Conservation (phyloP, 805 yeast genomes). For the Teunomyces stri region DNA sequence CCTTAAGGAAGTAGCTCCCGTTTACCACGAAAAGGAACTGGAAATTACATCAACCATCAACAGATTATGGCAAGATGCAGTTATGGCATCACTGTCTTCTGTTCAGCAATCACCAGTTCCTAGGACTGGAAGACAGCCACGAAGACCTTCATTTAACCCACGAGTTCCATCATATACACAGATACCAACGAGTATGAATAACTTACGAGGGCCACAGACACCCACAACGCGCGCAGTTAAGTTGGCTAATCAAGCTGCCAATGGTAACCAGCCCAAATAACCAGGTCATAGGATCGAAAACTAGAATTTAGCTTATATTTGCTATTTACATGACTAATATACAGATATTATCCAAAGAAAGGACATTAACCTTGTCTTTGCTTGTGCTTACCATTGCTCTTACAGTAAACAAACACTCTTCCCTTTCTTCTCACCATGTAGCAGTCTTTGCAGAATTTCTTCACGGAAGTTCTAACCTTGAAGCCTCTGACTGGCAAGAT, state of each 20-base stretch:
- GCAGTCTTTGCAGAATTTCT: constrained; percentile 90
- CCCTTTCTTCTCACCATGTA: constrained; percentile 92
- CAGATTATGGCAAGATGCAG: constrained; percentile 42
- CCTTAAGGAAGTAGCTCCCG: constrained; percentile 33
- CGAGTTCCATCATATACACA: constrained; percentile 21
- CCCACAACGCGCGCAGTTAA: constrained; percentile 39
- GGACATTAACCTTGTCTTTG: constrained; percentile 73
- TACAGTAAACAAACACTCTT: constrained; percentile 88
- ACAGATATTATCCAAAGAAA: not conserved
- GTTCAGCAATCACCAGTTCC: constrained; percentile 11
- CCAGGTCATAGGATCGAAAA: not conserved
- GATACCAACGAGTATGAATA: constrained; percentile 8
- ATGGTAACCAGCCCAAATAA: constrained; percentile 4
- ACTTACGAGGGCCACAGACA: constrained; percentile 19
- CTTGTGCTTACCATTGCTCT: constrained; percentile 88
- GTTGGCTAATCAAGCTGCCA: constrained; percentile 19
- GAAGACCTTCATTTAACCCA: constrained; percentile 16
- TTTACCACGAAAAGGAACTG: constrained; percentile 29
- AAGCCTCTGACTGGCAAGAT: constrained; percentile 35
- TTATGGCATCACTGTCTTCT: constrained; percentile 6
- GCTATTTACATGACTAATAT: constrained; percentile 4
- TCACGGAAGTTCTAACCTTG: constrained; percentile 89
- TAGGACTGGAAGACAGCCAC: constrained; percentile 5
- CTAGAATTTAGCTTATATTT: not conserved
- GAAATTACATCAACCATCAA: constrained; percentile 25